phyloP scores from a whole-genome alignment of 441 rosid genomes.

The Populus hybrid region DNA sequence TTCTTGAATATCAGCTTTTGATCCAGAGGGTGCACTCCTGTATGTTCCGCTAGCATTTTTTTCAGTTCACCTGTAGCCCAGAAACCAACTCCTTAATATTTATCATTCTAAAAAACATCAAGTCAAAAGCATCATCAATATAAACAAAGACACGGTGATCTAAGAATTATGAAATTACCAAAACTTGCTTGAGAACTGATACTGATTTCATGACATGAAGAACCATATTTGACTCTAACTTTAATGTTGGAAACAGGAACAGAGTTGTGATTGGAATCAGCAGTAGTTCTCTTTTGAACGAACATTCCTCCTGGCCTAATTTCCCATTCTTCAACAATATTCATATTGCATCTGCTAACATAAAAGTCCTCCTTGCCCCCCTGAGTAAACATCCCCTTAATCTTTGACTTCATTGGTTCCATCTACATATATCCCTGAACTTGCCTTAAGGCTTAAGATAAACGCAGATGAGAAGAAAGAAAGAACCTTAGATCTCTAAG shows the following conservation, averaged over 20 bases:
- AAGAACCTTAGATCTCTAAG: conserved; percentile 12
- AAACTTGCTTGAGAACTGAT: conserved; percentile 82
- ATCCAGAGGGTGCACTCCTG: conserved; percentile 82
- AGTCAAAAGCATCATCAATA: background rate
- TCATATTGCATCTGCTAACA: background rate
- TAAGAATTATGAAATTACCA: conserved; percentile 38
- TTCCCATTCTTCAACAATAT: conserved; percentile 55
- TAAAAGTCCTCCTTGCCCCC: conserved; percentile 6
- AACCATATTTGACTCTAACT: conserved; percentile 74
- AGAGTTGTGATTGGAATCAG: conserved; percentile 51
- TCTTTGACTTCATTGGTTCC: conserved; percentile 26
- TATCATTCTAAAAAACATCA: background rate
- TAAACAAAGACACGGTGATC: background rate
- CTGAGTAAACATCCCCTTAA: conserved; percentile 1
- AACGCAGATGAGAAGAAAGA: conserved; percentile 3
- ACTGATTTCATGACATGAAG: conserved; percentile 62
- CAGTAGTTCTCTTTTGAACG: conserved; percentile 79
- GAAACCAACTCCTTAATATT: background rate
- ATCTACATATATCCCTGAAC: conserved; percentile 4
- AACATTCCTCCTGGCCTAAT: conserved; percentile 96
- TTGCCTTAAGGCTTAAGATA: background rate
- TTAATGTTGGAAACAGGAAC: conserved; percentile 63
- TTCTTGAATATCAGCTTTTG: conserved; percentile 84
- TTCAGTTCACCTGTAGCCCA: conserved; percentile 76
- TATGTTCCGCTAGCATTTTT: conserved; percentile 72